A percentile compares a stretch with the other conserved stretches of the same genome.
phyloP scores from a whole-genome alignment of 1,284 basidiomycete genomes.

The Limonomyces culmigenus region DNA sequence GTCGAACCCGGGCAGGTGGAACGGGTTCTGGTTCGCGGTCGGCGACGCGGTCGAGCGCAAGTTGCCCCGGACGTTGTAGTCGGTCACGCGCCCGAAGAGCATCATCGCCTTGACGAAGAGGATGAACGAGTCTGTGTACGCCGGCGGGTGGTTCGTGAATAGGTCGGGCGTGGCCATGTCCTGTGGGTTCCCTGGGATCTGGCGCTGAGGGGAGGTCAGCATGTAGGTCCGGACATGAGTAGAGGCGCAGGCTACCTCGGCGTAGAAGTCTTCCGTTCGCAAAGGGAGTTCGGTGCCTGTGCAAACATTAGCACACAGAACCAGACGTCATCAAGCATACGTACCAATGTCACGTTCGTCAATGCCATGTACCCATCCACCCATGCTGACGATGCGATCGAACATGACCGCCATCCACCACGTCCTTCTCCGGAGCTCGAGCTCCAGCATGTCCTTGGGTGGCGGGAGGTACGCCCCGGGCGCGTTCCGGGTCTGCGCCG shows the following conservation, averaged over 20 bases:
- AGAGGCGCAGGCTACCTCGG: slow-evolving; percentile 28
- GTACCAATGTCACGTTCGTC: slow-evolving; percentile 66
- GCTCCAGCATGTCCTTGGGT: slow-evolving; percentile 51
- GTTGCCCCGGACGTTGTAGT: slow-evolving; percentile 61
- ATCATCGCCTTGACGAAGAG: slow-evolving; percentile 66
- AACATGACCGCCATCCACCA: slow-evolving; percentile 83
- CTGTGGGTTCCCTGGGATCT: slow-evolving; percentile 54
- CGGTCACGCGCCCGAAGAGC: slow-evolving; percentile 69
- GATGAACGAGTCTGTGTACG: slow-evolving; percentile 65
- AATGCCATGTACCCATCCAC: slow-evolving; percentile 73
- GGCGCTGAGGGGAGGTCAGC: slow-evolving; percentile 19
- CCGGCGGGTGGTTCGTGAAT: slow-evolving; percentile 48
- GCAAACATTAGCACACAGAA: no score
- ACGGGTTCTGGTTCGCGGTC: slow-evolving; percentile 52
- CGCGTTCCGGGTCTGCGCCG: slow-evolving; percentile 42
- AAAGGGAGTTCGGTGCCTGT: slow-evolving; percentile 70
- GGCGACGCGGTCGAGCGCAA: slow-evolving; percentile 39
- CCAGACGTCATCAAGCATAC: no score
- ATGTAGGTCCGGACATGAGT: not conserved
- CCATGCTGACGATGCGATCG: slow-evolving; percentile 71
- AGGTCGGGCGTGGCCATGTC: slow-evolving; percentile 42
- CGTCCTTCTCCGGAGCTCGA: slow-evolving; percentile 59
- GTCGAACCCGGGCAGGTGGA: slow-evolving; percentile 41
- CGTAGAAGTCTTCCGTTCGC: slow-evolving; percentile 54
- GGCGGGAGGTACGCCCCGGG: slow-evolving; percentile 66